Base-by-base conservation (phyloP, 164 flowering plant genomes). In the Chimonanthus salicifolius region DNA sequence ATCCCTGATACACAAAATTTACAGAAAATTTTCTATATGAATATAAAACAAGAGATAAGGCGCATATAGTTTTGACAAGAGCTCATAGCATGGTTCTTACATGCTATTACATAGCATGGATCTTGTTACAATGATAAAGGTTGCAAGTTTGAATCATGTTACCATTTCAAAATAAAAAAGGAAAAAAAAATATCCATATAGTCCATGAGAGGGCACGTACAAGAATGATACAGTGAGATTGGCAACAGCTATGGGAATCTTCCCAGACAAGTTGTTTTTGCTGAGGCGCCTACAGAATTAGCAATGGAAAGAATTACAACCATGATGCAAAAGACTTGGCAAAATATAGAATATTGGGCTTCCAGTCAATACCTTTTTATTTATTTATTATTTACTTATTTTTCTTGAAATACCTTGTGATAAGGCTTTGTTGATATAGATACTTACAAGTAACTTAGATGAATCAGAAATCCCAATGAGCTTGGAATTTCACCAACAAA, bases 381-480 rank as follows among this genome's bases (percentile, higher is more conserved):
- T 33, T 33, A 33, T 33, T 33, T 33, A 33, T 33, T 33, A 33
- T 33, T 33, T 33, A 33, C 33, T 33, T 33, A 33, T 33, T 33
- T 33, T 33, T 33, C 33, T 33, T 33, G 33, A 33, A 33, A 49
- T 51, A 7, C 10, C 8, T 62, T 44, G 33, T 15, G n/a, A 70
- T 6, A 45, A 58, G 8, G 74, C 58, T 47, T 5, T 64, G 44
- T 68, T 72, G 62, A 63, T 47, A 13, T 33, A 54, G 60, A 54
- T 60, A 84, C 97, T 88, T 80, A 95, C 99, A 95, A 79, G 88
- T 90, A 95, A 83, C 77, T 93, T 69, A 95, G 81, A 77, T 72
- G 87, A 75, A 84, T 77, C 74, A 96, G 82, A 72, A 71, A 74
- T 8, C 97, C 99, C 81, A 93, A 79, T 51, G 99, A 88, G 77